phyloP scores from a whole-genome alignment of 2,329 filamentous ascomycete genomes.

The Aspergillus amoenus region DNA sequence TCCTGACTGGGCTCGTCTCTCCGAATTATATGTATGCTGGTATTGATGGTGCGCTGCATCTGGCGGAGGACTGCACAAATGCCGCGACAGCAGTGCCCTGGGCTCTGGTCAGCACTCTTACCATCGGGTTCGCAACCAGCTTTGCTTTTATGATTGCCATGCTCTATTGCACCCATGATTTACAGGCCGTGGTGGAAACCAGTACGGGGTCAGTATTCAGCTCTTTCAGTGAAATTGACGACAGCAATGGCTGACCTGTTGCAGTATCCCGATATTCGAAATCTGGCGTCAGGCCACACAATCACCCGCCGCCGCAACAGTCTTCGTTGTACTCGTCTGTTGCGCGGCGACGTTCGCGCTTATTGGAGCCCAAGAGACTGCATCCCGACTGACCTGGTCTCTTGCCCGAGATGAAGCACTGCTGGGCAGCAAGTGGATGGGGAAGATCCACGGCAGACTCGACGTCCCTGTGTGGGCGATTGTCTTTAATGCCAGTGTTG shows the following conservation, averaged over 20 bases:
- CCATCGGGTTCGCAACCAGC: constrained; percentile 27
- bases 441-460: constrained; percentile 16
- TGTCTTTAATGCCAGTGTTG: constrained; percentile 17
- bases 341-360: constrained; percentile 15
- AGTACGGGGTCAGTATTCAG: constrained; percentile 16
- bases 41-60: constrained; percentile 31
- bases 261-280: constrained; percentile 12
- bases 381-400: constrained; percentile 29
- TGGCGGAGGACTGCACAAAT: constrained; percentile 37
- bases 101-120: constrained; percentile 29
- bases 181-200: constrained; percentile 21
- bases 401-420: constrained; percentile 28
- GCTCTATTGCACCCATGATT: constrained; percentile 31
- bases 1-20: constrained; percentile 41
- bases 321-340: constrained; percentile 6
- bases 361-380: constrained; percentile 26
- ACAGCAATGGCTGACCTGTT: not conserved
- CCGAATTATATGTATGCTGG: constrained; percentile 41
- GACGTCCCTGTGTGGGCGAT: constrained; percentile 26
- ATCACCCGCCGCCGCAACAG: not conserved
- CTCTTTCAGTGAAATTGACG: no score
- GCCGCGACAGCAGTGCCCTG: constrained; percentile 32
- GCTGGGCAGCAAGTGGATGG: constrained; percentile 14
- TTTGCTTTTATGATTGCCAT: constrained; percentile 33
- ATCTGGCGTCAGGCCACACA: constrained; percentile 13